Evolutionary conservation across 129 eudicot species (phyloP).

Genomic region (Flaveria linearis): DNA sequence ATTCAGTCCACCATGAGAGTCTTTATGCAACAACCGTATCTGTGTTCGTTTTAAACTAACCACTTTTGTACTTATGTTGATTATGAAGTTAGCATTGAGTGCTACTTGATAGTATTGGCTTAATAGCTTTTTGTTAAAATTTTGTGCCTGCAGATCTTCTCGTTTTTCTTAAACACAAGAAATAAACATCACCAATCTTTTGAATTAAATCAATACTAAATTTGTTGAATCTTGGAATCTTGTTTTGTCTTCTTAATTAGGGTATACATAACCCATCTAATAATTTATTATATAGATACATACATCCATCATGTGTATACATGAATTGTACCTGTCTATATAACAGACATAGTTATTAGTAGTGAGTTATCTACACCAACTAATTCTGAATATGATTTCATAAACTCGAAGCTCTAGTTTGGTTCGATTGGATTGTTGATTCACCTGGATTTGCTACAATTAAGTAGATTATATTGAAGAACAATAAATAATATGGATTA

Average conservation of each 20-base stretch:
- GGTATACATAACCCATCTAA: too few relatives aligned
- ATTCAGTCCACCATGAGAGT: neutral
- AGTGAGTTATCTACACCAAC: neutral
- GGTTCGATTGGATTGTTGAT: neutral
- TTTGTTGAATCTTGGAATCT: slow-evolving; percentile 1
- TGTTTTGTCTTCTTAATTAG: neutral
- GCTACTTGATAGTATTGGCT: neutral
- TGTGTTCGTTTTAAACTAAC: neutral
- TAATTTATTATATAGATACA: neutral
- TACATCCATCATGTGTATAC: neutral
- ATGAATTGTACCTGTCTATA: neutral
- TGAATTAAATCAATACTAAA: neutral
- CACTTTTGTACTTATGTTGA: neutral
- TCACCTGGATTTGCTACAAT: neutral
- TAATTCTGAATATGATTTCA: neutral
- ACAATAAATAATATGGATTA: neutral
- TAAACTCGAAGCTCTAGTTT: neutral
- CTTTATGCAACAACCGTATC: neutral
- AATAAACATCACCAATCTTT: too few relatives aligned
- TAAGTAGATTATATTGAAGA: neutral
- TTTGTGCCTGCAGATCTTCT: neutral
- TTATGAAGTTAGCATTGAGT: neutral
- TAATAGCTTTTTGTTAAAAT: neutral
- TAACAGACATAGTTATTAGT: neutral
- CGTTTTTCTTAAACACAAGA: too few relatives aligned